phyloP scores from a whole-genome alignment of 1,284 basidiomycete genomes.

The Vanrija sp. region DNA sequence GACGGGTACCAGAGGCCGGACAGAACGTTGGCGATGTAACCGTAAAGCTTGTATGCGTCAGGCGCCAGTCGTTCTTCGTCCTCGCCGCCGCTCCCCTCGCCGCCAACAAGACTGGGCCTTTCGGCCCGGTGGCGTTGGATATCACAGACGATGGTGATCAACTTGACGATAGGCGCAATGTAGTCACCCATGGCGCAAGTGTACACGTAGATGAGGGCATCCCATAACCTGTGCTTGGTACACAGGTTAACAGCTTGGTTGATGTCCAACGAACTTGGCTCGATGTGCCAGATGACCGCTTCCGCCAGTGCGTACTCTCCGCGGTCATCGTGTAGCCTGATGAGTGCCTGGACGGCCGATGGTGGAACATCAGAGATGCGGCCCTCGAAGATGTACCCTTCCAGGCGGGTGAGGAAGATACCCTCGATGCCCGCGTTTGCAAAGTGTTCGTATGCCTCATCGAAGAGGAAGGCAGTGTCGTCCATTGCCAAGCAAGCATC shows the following conservation, averaged over 20 bases:
- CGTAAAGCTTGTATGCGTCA: conserved; percentile 87
- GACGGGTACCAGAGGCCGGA: conserved; percentile 84
- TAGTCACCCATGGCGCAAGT: conserved; percentile 84
- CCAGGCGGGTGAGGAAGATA: conserved; percentile 83
- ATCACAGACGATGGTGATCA: conserved; percentile 71
- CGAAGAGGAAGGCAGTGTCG: conserved; percentile 81
- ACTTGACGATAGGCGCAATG: conserved; percentile 80
- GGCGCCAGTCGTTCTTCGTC: conserved; percentile 59
- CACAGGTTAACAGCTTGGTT: conserved; percentile 89
- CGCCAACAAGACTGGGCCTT: conserved; percentile 39
- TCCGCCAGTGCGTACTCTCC: conserved; percentile 74
- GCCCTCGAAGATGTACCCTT: conserved; percentile 75
- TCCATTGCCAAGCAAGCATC: conserved; percentile 75
- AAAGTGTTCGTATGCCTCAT: conserved; percentile 88
- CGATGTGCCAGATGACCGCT: conserved; percentile 91
- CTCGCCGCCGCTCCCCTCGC: conserved; percentile 25
- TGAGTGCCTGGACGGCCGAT: conserved; percentile 77
- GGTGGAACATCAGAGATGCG: conserved; percentile 73
- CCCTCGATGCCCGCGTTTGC: conserved; percentile 75
- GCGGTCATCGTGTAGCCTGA: conserved; percentile 71
- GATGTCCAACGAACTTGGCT: conserved; percentile 85
- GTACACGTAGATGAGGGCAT: conserved; percentile 92
- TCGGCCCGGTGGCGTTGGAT: conserved; percentile 55
- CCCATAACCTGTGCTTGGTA: conserved; percentile 76
- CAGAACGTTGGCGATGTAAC: conserved; percentile 83